phyloP scores from a whole-genome alignment of 2,329 filamentous ascomycete genomes.

The Colletotrichum higginsianum region DNA sequence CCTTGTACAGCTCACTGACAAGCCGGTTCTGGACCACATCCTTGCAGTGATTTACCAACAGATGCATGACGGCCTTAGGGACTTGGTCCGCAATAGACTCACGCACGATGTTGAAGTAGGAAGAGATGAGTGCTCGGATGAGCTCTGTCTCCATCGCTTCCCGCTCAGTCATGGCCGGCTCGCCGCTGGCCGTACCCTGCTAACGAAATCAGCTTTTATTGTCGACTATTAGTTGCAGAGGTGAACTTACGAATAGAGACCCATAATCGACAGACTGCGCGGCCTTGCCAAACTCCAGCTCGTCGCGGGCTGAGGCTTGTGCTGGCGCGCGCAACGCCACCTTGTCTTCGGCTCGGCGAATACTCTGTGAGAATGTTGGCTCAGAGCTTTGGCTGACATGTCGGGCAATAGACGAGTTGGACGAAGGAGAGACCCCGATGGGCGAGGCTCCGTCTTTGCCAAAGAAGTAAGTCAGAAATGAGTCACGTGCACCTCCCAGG shows the following conservation, averaged over 20 bases:
- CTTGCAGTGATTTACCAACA: conserved; percentile 98
- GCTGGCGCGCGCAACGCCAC: conserved; percentile 67
- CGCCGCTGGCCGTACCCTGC: conserved; percentile 71
- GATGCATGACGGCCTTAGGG: conserved; percentile 98
- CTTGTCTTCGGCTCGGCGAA: conserved; percentile 78
- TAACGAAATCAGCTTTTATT: conserved; percentile 44
- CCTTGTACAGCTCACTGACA: conserved; percentile 95
- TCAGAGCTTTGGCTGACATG: conserved; percentile 86
- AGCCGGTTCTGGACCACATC: conserved; percentile 97
- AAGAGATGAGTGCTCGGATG: conserved; percentile 95
- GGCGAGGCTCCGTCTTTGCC: conserved; percentile 85
- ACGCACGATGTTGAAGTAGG: conserved; percentile 99
- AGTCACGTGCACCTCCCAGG: conserved; percentile 80
- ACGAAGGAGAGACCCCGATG: conserved; percentile 51
- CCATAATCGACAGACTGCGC: conserved; percentile 57
- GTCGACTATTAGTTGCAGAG: neutral
- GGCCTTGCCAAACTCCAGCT: conserved; percentile 58
- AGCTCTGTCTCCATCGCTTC: conserved; percentile 98
- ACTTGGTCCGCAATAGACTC: conserved; percentile 99
- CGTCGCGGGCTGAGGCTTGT: conserved; percentile 53
- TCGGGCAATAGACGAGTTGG: conserved; percentile 62
- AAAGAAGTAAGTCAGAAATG: conserved; percentile 98
- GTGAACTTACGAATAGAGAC: conserved; percentile 71
- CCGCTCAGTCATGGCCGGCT: conserved; percentile 92
- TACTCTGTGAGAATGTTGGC: conserved; percentile 86